A percentile compares a stretch with the other conserved stretches of the same genome.
These are phyloP conservation scores for Macrophomina phaseolina DNA, from an alignment of 2,329 filamentous ascomycete genomes.

Conservation along the genomic window DNA sequence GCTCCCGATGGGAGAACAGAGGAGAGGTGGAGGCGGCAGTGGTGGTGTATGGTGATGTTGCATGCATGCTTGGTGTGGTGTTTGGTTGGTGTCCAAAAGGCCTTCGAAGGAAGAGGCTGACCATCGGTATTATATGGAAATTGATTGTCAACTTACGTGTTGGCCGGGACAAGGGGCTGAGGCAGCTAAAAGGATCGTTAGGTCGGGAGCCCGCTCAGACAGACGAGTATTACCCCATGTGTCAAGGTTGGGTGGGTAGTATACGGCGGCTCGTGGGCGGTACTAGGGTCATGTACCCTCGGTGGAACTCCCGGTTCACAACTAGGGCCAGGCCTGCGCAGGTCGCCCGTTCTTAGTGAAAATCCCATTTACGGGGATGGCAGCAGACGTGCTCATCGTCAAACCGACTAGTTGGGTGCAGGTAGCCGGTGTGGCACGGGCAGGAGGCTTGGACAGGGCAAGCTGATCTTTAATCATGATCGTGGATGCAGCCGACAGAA, in stretches of 20 bases:
- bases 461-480: constrained; percentile 39
- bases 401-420: constrained; percentile 28
- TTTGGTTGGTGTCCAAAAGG: constrained; percentile 22
- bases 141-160: constrained; percentile 27
- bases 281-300: constrained; percentile 27
- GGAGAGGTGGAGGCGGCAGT: constrained; percentile 26
- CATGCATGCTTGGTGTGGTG: constrained; percentile 33
- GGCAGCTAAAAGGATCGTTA: constrained; percentile 27
- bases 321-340: constrained; percentile 27
- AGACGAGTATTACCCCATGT: constrained; percentile 27
- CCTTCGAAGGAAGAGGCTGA: constrained; percentile 7
- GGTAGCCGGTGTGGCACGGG: constrained; percentile 41
- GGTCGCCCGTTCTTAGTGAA: constrained; percentile 25
- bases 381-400: constrained; percentile 28
- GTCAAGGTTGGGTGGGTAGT: constrained; percentile 28
- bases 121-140: constrained; percentile 25
- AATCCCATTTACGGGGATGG: constrained; percentile 29
- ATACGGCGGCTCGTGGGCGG: constrained; percentile 28
- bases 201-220: constrained; percentile 27
- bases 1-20: constrained; percentile 35
- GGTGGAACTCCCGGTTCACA: constrained; percentile 27
- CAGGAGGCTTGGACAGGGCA: constrained; percentile 38
- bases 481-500: constrained; percentile 37
- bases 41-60: constrained; percentile 33
- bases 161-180: constrained; percentile 26